These are phyloP conservation scores for Vitis amurensis DNA, from an alignment of 164 flowering plant genomes.

Conservation along the genomic window DNA sequence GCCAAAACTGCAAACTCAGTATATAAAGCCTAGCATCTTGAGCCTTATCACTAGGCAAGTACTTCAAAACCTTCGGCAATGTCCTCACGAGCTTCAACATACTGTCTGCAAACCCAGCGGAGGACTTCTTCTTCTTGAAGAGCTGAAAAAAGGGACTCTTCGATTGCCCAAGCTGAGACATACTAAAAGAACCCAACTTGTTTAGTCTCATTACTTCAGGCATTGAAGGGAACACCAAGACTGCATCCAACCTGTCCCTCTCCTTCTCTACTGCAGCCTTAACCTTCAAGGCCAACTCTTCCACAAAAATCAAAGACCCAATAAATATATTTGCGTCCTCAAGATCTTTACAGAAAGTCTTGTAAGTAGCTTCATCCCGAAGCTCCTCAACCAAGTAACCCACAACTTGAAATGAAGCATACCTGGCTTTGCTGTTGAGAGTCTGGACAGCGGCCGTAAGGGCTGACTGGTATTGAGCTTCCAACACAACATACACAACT, in stretches of 20 bases:
- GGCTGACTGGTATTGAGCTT: conserved; percentile 95
- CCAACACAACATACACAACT: conserved; percentile 91
- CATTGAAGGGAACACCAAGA: conserved; percentile 97
- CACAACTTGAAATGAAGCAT: conserved; percentile 78
- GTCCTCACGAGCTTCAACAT: conserved; percentile 99
- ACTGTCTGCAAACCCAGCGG: conserved; percentile 89
- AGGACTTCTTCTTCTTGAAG: conserved; percentile 83
- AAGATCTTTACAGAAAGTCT: conserved; percentile 76
- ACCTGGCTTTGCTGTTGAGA: conserved; percentile 45
- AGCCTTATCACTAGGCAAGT: conserved; percentile 96
- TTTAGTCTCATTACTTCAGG: conserved; percentile 98
- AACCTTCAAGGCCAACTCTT: conserved; percentile 89
- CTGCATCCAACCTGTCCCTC: conserved; percentile 93
- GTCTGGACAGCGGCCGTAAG: conserved; percentile 74
- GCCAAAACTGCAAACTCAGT: conserved; percentile 96
- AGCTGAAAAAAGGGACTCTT: conserved; percentile 95
- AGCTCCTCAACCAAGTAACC: conserved; percentile 99
- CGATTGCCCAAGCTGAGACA: conserved; percentile 96
- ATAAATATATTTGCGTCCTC: conserved; percentile 93
- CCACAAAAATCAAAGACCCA: conserved; percentile 95
- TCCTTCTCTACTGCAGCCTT: conserved; percentile 91
- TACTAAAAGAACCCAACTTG: conserved; percentile 92
- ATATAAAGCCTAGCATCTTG: conserved; percentile 96
- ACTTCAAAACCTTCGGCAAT: conserved; percentile 94
- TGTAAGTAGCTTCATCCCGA: conserved; percentile 59